Evolutionary conservation across 805 yeast genomes (phyloP), one percentile per base, ranked within the genome.

Genomic region (Kazachstania psychrophila): DNA sequence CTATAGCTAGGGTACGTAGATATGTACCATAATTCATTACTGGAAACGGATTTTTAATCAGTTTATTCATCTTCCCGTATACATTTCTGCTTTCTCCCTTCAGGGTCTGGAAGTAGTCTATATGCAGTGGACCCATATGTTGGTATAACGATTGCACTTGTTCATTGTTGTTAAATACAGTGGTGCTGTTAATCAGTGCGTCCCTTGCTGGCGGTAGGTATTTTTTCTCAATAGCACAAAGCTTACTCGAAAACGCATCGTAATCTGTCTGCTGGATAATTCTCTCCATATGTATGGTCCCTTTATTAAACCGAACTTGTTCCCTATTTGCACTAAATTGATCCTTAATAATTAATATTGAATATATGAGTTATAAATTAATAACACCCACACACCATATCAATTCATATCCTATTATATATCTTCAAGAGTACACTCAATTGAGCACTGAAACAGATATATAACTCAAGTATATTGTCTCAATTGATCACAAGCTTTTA

Each of bases 11-110:
- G 0, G 83, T 76, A 25, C 89, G 60, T 15, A 79, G 58, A 53
- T 74, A 80, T 0, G 87, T 78, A 0, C 88, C 88, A 33, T 81
- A 58, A 47, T 80, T 81, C 48, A 81, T 79, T 14, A 80, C 65
- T 0, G 89, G 89, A 10, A 72, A 58, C 40, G 78, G 75, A 14
- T 47, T 36, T 16, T 30, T 34, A 12, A 51, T 38, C 2, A 44
- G 35, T 31, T 35, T 47, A 15, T 42, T 41, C 2, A 56, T 45
- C 26, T 47, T 51, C 1, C 49, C 44, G 25, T 43, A 37, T 2
- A 43, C 38, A 18, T 56, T 44, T 23, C 52, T 44, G 16, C 46
- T 46, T 12, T 40, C 16, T 6, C 25, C 27, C 32, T 46, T 49
- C 36, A 58, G 25, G 11, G 41, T 35, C 3, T 48, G 31, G 15